These are phyloP conservation scores for Sistotremastrum niveocremeum DNA, from an alignment of 768 basidiomycete genomes.

Conservation along the genomic window DNA sequence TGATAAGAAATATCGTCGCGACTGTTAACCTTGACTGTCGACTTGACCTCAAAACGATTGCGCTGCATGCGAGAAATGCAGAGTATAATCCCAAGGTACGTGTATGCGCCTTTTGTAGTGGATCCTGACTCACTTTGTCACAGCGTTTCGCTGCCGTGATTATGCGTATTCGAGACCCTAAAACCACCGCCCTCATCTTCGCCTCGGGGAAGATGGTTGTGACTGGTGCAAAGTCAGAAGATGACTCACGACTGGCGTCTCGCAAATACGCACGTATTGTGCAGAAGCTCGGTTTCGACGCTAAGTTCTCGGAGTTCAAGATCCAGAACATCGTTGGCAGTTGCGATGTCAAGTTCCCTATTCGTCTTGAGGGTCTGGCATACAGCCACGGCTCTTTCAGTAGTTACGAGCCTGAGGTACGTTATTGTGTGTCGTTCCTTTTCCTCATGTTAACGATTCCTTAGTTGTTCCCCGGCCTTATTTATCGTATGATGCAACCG, in stretches of 20 bases:
- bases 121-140: constrained; percentile 19
- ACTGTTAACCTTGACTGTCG: constrained; percentile 97
- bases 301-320: constrained; percentile 99
- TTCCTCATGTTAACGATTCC: not conserved
- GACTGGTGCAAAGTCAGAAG: constrained; percentile 97
- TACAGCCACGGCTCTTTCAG: constrained; percentile 98
- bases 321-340: constrained; percentile 98
- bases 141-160: constrained; percentile 99
- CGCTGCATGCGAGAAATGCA: constrained; percentile 93
- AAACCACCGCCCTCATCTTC: constrained; percentile 98
- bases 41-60: constrained; percentile 96
- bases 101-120: constrained; percentile 40
- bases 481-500: constrained; percentile 99
- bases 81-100: constrained; percentile 99
- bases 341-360: constrained; percentile 98
- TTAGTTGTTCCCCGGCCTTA: constrained; percentile 95
- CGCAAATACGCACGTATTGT: constrained; percentile 99
- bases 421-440: constrained; percentile 12
- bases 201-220: constrained; percentile 99
- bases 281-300: constrained; percentile 98
- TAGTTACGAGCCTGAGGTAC: constrained; percentile 93
- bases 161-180: constrained; percentile 99
- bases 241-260: constrained; percentile 91
- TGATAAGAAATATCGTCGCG: constrained; percentile 76
- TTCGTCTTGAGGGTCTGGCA: constrained; percentile 91